Evolutionary conservation across 1,139 yeast species (phyloP).

Genomic region (Diutina pseudorugosa): DNA sequence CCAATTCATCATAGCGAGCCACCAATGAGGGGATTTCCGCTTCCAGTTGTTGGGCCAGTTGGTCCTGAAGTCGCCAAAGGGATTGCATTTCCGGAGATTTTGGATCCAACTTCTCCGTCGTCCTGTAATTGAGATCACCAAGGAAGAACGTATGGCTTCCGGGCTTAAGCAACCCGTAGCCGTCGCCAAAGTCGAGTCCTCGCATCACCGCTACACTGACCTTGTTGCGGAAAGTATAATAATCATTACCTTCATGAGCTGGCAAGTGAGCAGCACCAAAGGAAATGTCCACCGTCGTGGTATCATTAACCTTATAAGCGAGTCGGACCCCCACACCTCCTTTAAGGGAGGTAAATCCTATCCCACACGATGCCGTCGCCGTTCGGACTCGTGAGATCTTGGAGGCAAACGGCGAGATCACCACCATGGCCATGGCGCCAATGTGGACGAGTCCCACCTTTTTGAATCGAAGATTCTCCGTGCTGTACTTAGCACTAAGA

Average conservation of each 20-base stretch:
- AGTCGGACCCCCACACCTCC: constrained; percentile 62
- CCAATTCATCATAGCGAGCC: constrained; percentile 47
- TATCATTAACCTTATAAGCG: constrained; percentile 12
- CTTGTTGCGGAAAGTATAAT: constrained; percentile 36
- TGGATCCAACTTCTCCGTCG: constrained; percentile 20
- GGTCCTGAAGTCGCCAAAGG: constrained; percentile 17
- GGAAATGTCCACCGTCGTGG: constrained; percentile 29
- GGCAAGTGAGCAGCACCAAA: constrained; percentile 61
- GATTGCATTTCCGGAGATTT: constrained; percentile 6
- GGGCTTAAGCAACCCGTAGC: constrained; percentile 43
- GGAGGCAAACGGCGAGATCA: constrained; percentile 35
- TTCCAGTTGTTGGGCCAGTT: constrained; percentile 6
- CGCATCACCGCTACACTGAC: constrained; percentile 40
- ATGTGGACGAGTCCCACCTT: constrained; percentile 33
- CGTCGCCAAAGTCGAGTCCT: constrained; percentile 49
- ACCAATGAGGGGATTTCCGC: constrained; percentile 15
- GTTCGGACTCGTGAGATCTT: constrained; percentile 17
- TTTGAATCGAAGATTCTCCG: constrained; percentile 19
- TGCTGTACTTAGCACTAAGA: constrained; percentile 18
- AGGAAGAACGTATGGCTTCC: constrained; percentile 51
- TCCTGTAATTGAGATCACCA: constrained; percentile 80
- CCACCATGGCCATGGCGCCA: constrained; percentile 59
- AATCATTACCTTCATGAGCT: constrained; percentile 58
- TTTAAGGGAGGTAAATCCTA: constrained; percentile 49
- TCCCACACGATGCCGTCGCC: constrained; percentile 41